Base-by-base conservation (phyloP, 2,329 filamentous ascomycete genomes). In the Penicillium hordei region DNA sequence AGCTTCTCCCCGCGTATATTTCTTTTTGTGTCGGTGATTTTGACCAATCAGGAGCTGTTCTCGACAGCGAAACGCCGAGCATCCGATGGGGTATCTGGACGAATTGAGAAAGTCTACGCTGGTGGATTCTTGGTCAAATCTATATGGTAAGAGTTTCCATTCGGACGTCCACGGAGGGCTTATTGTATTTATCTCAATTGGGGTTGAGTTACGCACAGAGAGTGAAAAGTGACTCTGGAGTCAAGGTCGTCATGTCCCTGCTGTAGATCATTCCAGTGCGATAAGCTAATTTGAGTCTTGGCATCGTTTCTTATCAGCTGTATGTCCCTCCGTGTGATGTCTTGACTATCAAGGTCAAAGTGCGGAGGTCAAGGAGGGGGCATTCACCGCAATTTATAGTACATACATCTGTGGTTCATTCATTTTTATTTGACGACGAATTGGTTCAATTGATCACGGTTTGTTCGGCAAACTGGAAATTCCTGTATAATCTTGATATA, bases 81-180 rank as follows among this genome's bases (percentile, higher is more conserved):
- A 40, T 21, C 51, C 42, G 53, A 50, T 58, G 49, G 43, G 23
- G 58, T 42, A 50, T 53, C 17, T 62, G 21, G 63, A 62, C 64
- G 52, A 58, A 66, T 65, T 52, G 49, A 65, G 64, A 62, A 67
- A 55, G 65, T 66, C 59, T 66, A 67, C 58, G 60, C 62, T 45
- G 56, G 48, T 55, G 55, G 55, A 48, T 57, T 57, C 36, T 38
- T 54, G 42, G 48, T 57, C 55, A 53, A 53, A 48, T 58, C 45
- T 33, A 58, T 58, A 39, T 39, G 55, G 55, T 58, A 58, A 58
- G 31, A 55, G 44, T 48, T 58, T 58, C 44, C 51, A 48, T 53
- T n/a, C 15, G 42, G 31, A 29, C 29, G 9, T 23, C 53, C 48
- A 39, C 19, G 12, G 48, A 5, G 31, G 13, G 17, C 2, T 33